Base-by-base conservation (phyloP, 164 flowering plant species). In the Stephania yunnanensis region DNA sequence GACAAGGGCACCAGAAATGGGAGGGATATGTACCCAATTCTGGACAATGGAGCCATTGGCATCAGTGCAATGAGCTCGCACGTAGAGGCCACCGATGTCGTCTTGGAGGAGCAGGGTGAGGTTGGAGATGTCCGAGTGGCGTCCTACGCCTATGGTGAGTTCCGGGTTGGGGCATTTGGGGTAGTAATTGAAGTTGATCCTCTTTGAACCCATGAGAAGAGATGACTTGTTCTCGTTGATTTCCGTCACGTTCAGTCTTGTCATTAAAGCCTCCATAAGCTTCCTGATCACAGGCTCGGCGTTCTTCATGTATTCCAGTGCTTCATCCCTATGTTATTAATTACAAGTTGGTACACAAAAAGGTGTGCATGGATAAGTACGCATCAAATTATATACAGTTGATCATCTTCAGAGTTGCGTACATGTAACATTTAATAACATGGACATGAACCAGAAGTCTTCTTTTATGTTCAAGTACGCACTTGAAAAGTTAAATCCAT, bases 81-180 rank as follows among this genome's bases (percentile, higher is more conserved):
- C 87, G 68, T 84, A 86, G 3, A 88, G 88, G 10, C 91, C 77
- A 31, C 77, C 71, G 1, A 75, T 68, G 84, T 86, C 79, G 63
- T 86, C 89, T 71, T 87, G 90, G 5, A 87, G 84, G 78, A 88
- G 88, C 55, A 88, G 15, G 5, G 91, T 86, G 64, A 88, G 78
- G 6, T 87, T 78, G 2, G 91, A 85, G 2, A 86, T 77, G 46
- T 88, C 89, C 0, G 89, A 85, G 64, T 88, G 91, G 12, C 84
- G 84, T 1, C 89, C 89, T 6, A 84, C 85, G 13, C 87, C 91
- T 0, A 80, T 81, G 0, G 89, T 78, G 44, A 88, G 87, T 22
- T 86, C 85, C 7, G 89, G 90, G 66, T 85, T 85, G 0, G 91
- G 91, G 70, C 89, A 88, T n/a, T 30, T 80, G 6, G 91, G 91